Base-by-base conservation (phyloP, 257 asterid genomes). In the Solanum pinnatisectum region DNA sequence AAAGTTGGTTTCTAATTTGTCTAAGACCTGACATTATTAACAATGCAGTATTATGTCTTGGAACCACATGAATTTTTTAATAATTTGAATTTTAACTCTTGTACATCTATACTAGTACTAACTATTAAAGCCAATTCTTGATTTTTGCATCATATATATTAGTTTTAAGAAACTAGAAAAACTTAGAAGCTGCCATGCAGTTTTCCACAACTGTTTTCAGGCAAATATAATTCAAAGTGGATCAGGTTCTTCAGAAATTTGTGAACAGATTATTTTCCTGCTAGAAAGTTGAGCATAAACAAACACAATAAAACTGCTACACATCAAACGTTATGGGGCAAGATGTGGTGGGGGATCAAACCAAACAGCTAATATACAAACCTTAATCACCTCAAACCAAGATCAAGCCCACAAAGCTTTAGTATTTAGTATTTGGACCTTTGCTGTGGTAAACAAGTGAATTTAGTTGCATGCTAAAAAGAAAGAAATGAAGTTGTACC, bases 401-500 rank as follows among this genome's bases (percentile, higher is more conserved):
- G 42, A 30, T 46, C 67, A 81, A 81, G 85, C 68, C 16, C 27
- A 18, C 84, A 42, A 78, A 42, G 65, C 65, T 78, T 46, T 42
- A 86, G 84, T 49, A 39, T 78, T 46, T 42, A 72, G 84, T 33
- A 85, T 30, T 18, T 79, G 46, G 59, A 22, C n/a, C 33, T 60
- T 77, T 78, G 12, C 32, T 12, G 67, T 52, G 79, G 67, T 59
- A 39, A 30, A 15, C 23, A 49, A 74, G 86, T 83, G 32, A 60
- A 84, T 30, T 81, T 16, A 81, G 10, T 30, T 46, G 27, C 85
- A 81, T 30, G 42, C 39, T 81, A 46, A 27, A 22, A 27, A 81
- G 68, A 46, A 81, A 27, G 40, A 23, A 68, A 42, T 76, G 46
- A 18, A 14, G n/a, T 2, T 71, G 42, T 96, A 96, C 99, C 99